Evolutionary conservation across 495 filamentous ascomycete species (phyloP), one percentile per base, ranked within the genome.

Genomic region (Neurospora hispaniola): DNA sequence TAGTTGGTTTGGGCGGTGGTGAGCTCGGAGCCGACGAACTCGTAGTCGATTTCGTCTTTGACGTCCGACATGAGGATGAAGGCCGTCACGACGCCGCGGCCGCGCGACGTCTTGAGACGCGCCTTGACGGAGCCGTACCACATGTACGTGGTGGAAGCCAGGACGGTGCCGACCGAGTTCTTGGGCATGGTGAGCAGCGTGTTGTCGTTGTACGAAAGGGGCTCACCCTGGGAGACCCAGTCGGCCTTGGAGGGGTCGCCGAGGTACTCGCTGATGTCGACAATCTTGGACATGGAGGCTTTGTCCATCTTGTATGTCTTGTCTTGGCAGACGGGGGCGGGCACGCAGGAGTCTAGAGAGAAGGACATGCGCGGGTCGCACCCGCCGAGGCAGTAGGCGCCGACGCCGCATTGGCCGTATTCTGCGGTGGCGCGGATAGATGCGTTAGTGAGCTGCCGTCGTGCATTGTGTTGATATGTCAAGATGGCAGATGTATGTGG

Each of bases 21-120:
- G 78, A 97, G 81, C 75, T 98, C 92, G 68, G 87, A 86, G 72
- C 96, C 96, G 71, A 99, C 89, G 79, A 89, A 99, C 83, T 99
- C 96, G 79, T 92, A 98, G 81, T 99, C 96, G 78, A 99, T 97
- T 81, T 99, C 96, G 78, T 99, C 96, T 84, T 97, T 97, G 77
- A 96, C 92, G 79, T 98, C 96, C 42, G 90, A 91, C 76, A 98
- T 87, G 75, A 98, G 84, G 80, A 99, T 98, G 80, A 99, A 99
- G 16, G 94, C 96, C 27, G 94, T 94, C 6, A 99, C 93, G 42
- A 98, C 96, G 84, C 96, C 96, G 40, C 83, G 80, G 59, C 93
- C 94, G 76, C 91, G 89, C 73, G 91, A 92, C 8, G 93, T 94
- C 88, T 94, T 97, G 81, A 99, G 84, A 38, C 85, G 91, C 20